A percentile compares a stretch with the other conserved stretches of the same genome.
Evolutionary conservation across 768 basidiomycete genomes (phyloP).

Genomic region (Arthromyces matolae): DNA sequence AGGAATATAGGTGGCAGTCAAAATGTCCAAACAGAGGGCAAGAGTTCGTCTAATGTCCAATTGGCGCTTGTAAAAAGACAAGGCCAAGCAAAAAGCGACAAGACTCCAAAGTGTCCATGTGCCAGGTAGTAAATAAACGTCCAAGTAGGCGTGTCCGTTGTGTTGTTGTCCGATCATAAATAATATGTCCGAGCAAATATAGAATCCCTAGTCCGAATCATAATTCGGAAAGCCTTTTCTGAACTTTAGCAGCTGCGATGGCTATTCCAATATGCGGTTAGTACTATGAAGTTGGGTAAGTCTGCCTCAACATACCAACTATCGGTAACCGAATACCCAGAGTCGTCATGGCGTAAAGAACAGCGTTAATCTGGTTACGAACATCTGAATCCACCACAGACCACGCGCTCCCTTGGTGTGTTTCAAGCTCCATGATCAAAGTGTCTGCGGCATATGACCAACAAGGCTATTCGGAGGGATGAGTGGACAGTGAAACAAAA

Average conservation of each 20-base stretch:
- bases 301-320: slow-evolving; percentile 32
- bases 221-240: slow-evolving; percentile 36
- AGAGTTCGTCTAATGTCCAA: slow-evolving; percentile 22
- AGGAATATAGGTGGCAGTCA: slow-evolving; percentile 4
- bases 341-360: slow-evolving; percentile 62
- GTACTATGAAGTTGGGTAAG: background rate
- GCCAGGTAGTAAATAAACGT: slow-evolving; percentile 10
- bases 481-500: slow-evolving; percentile 9
- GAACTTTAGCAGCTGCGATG: slow-evolving; percentile 37
- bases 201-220: slow-evolving; percentile 14
- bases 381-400: slow-evolving; percentile 56
- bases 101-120: slow-evolving; percentile 20
- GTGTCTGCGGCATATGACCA: slow-evolving; percentile 71
- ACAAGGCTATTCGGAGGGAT: slow-evolving; percentile 45
- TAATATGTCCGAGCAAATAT: slow-evolving; percentile 8
- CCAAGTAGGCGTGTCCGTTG: slow-evolving; percentile 5
- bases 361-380: slow-evolving; percentile 55
- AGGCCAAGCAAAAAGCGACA: slow-evolving; percentile 18
- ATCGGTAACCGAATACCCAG: slow-evolving; percentile 61
- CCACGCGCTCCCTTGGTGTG: slow-evolving; percentile 63
- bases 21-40: slow-evolving; percentile 15
- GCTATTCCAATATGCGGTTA: slow-evolving; percentile 21
- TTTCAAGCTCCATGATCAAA: slow-evolving; percentile 61
- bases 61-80: slow-evolving; percentile 9
- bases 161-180: slow-evolving; percentile 12